phyloP scores from a whole-genome alignment of 768 basidiomycete genomes.

The Naganishia friedmannii region DNA sequence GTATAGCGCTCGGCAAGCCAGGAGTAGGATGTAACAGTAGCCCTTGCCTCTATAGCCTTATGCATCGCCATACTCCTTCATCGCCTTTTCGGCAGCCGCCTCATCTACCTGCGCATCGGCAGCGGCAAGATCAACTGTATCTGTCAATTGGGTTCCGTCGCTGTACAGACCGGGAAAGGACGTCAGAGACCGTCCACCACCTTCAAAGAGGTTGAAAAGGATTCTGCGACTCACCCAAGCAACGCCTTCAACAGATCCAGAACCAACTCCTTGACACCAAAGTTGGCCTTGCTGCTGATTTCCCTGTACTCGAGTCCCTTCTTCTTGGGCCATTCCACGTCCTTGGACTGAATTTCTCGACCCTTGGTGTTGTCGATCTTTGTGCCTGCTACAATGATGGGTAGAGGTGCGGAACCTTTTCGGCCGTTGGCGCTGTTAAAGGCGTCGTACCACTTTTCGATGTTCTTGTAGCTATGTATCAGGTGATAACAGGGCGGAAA shows the following conservation, averaged over 20 bases:
- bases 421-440: constrained; percentile 33
- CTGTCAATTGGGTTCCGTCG: constrained; percentile 33
- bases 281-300: constrained; percentile 36
- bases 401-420: constrained; percentile 31
- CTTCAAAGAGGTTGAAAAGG: neutral
- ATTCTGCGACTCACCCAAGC: constrained; percentile 5
- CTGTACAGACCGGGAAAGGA: neutral
- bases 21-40: neutral
- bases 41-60: constrained; percentile 1
- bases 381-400: constrained; percentile 39
- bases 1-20: neutral
- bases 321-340: constrained; percentile 36
- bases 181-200: neutral
- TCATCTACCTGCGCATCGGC: constrained; percentile 33
- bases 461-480: constrained; percentile 29
- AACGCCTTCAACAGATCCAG: constrained; percentile 32
- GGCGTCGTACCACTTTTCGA: constrained; percentile 36
- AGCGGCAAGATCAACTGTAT: constrained; percentile 30
- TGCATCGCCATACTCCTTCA: constrained; percentile 32
- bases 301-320: constrained; percentile 34
- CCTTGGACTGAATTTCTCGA: constrained; percentile 36
- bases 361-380: constrained; percentile 35
- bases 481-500: neutral
- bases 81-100: constrained; percentile 31
- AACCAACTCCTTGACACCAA: constrained; percentile 35